A percentile compares a stretch with the other conserved stretches of the same genome.
Conservation (phyloP, 2,329 filamentous ascomycete genomes). For the Colletotrichum aenigma region DNA sequence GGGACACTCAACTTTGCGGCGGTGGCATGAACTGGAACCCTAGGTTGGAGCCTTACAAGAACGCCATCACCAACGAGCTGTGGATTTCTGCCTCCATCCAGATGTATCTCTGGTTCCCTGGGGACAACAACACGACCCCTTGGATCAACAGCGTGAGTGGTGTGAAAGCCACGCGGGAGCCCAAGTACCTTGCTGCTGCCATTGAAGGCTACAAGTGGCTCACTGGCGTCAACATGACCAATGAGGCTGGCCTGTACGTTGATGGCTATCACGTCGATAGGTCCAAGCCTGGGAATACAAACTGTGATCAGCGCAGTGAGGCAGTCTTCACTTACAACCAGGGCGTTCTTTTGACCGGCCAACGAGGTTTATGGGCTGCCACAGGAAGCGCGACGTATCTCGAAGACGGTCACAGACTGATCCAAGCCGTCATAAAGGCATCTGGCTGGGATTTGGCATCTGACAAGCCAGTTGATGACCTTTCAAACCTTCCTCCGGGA, state of each 20-base stretch:
- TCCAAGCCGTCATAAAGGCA: constrained; percentile 75
- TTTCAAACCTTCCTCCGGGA: constrained; percentile 32
- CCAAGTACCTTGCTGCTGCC: constrained; percentile 73
- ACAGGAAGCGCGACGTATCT: constrained; percentile 77
- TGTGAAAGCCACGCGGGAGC: constrained; percentile 49
- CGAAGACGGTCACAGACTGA: constrained; percentile 77
- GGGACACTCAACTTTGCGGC: constrained; percentile 80
- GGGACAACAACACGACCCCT: constrained; percentile 75
- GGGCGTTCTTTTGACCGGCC: constrained; percentile 83
- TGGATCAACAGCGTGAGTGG: constrained; percentile 47
- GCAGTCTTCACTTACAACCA: constrained; percentile 98
- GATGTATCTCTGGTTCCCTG: constrained; percentile 91
- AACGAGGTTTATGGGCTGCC: constrained; percentile 78
- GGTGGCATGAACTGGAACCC: constrained; percentile 95
- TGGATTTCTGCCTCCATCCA: constrained; percentile 83
- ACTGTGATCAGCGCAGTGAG: constrained; percentile 81
- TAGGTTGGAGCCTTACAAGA: constrained; percentile 83
- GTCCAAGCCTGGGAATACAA: constrained; percentile 65
- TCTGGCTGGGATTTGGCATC: constrained; percentile 72
- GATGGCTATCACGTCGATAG: constrained; percentile 87
- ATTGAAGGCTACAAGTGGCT: constrained; percentile 84
- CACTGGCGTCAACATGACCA: constrained; percentile 78
- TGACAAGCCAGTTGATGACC: constrained; percentile 46
- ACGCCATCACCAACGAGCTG: constrained; percentile 93
- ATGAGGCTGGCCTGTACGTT: constrained; percentile 73